Base-by-base conservation (phyloP, 768 basidiomycete genomes). In the Botryobasidium botryosum region DNA sequence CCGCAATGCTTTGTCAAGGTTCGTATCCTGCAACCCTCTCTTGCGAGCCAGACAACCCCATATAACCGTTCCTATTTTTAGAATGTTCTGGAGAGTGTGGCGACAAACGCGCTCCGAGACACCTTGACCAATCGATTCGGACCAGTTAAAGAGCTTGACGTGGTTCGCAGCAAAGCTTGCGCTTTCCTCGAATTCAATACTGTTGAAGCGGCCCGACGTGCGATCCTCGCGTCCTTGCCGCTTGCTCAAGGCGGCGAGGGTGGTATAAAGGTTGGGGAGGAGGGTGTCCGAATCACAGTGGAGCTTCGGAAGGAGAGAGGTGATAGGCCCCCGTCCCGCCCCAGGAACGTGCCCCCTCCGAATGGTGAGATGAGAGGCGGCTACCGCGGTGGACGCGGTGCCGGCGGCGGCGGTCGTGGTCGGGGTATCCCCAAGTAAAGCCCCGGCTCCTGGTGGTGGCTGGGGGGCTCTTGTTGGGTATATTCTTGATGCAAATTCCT, bases 1-100 rank as follows among this genome's bases (percentile, higher is more conserved):
- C 59, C 83, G 2, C 78, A 81, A 48, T 88, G 86, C 61, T 99
- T 96, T 63, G 79, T 96, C 68, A 96, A 94, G 75, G 82, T 82
- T 56, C 41, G 61, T 24, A 15, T 24, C 10, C 39, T 5, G 42
- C 23, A 38, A 7, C n/a, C 40, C 23, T 8, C 28, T 42, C 24
- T 21, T 28, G 25, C 12, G 8, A 15, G 25, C 40, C 13, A 13
- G 23, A 21, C 20, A 13, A 13, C 12, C 40, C 21, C 28, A 26
- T 12, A 45, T 29, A 32, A 36, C 49, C n/a, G 53, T 20, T 17
- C 21, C 24, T 23, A 31, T 23, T 27, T 24, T 6, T 51, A 82
- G 79, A 77, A 79, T 53, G 84, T 91, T 2, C 66, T 71, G 13
- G 84, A 88, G 46, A 62, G 68, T 26, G 64, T 88, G 32, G 62